Evolutionary conservation across 345 rosid genomes (phyloP), one percentile per base, ranked within the genome.

Genomic region (Populus nigra): DNA sequence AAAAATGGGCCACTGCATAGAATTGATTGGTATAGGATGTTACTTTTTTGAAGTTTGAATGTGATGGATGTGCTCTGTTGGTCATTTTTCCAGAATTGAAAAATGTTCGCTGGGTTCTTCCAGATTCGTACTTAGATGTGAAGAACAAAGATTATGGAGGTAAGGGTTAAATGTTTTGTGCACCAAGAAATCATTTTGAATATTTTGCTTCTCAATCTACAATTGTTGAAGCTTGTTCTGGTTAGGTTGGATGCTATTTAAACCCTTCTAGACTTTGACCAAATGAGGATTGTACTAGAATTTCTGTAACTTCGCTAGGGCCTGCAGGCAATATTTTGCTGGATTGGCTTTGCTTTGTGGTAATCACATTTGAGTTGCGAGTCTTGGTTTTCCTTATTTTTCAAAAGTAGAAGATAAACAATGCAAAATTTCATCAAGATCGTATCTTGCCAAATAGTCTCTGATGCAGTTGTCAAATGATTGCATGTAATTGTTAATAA

Each of bases 81-180:
- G 38, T 76, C n/a, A 23, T 53, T 68, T 38, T 11, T 45, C 1
- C 86, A 96, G 99, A 92, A 68, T 77, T 96, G 83, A 91, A 93
- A 8, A 80, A 84, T 53, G 98, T 94, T 47, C 90, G 97, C 11
- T 96, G 99, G 94, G 99, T 96, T 84, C 97, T 96, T 76, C 99
- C 98, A 25, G 98, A 96, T 86, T 96, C 99, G 6, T 96, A 92
- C 84, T 49, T 94, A 77, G 98, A 96, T 88, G 95, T 94, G 61
- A 92, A 72, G 85, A 94, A 96, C 85, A 90, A 96, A 77, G 91
- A 94, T 76, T 96, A 96, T 76, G 99, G 98, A 87, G 99, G 99
- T 96, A 82, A 83, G 83, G 1, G 33, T n/a, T 23, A n/a, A 59
- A 59, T n/a, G 29, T 59, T 12, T n/a, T 23, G 15, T n/a, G 29